Percentiles rank a stretch among this genome's conserved stretches.
Evolutionary conservation across 176 grass and related monocot genomes (phyloP).

Genomic region (Raddia guianensis): DNA sequence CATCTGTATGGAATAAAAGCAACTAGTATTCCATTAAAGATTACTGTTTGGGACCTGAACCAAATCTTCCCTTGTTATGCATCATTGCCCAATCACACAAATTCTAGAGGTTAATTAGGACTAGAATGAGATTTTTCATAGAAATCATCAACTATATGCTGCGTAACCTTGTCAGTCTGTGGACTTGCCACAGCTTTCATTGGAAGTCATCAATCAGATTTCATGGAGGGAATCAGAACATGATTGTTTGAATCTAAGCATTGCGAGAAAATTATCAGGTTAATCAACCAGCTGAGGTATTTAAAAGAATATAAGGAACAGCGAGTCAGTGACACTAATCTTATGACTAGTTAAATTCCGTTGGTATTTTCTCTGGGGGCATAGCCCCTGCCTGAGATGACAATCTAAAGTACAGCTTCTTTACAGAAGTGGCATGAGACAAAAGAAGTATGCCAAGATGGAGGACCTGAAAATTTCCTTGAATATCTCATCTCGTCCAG

Average conservation of each 20-base stretch:
- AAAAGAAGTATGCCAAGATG: constrained; percentile 21
- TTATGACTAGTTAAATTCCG: constrained; percentile 30
- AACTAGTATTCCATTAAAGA: background rate
- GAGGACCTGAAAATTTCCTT: constrained; percentile 40
- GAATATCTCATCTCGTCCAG: constrained; percentile 1
- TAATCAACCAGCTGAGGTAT: constrained; percentile 25
- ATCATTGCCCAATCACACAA: background rate
- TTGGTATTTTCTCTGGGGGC: constrained; percentile 11
- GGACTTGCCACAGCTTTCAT: background rate
- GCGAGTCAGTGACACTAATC: background rate
- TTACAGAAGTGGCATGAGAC: constrained; percentile 1
- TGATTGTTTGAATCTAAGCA: constrained; percentile 39
- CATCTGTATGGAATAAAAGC: constrained; percentile 7
- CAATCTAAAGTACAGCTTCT: constrained; percentile 39
- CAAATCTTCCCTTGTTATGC: background rate
- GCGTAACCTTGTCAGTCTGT: background rate
- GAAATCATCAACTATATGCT: constrained; percentile 26
- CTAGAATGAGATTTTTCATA: background rate
- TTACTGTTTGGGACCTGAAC: background rate
- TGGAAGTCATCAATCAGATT: too few relatives aligned
- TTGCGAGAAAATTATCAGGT: constrained; percentile 30
- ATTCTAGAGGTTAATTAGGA: background rate
- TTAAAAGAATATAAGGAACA: constrained; percentile 35
- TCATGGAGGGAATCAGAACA: constrained; percentile 9
- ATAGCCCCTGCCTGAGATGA: constrained; percentile 23